phyloP scores from a whole-genome alignment of 108 stramenopile genomes.

The Mayamaea pseudoterrestris region DNA sequence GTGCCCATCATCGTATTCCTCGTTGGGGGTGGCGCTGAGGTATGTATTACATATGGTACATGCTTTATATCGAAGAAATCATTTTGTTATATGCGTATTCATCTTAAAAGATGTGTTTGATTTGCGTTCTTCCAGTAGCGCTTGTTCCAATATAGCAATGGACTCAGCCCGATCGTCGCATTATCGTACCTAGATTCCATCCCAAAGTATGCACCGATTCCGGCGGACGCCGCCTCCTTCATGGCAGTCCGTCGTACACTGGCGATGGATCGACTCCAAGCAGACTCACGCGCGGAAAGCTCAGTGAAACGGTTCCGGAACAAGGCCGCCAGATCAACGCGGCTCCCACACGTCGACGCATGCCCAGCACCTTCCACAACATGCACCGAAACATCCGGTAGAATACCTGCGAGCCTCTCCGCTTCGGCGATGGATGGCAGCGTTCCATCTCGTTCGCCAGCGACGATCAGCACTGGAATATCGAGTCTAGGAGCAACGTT shows the following conservation, averaged over 20 bases:
- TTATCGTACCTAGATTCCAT: constrained; percentile 64
- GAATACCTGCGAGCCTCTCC: constrained; percentile 27
- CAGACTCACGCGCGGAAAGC: constrained; percentile 14
- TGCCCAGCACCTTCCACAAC: constrained; percentile 74
- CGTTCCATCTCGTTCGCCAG: constrained; percentile 64
- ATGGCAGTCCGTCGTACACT: constrained; percentile 11
- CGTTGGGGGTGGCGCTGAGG: constrained; percentile 39
- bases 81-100: no score
- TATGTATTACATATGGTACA: no score
- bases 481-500: constrained; percentile 16
- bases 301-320: constrained; percentile 46
- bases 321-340: constrained; percentile 48
- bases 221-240: constrained; percentile 24
- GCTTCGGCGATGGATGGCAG: constrained; percentile 71
- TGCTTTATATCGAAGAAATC: no score
- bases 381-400: constrained; percentile 33
- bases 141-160: constrained; percentile 67
- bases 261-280: no score
- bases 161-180: constrained; percentile 55
- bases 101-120: no score
- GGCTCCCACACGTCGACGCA: constrained; percentile 72
- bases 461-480: constrained; percentile 66
- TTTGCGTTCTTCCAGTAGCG: no score
- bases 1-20: constrained; percentile 43
- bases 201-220: constrained; percentile 32